Evolutionary conservation across 176 grass and related monocot genomes (phyloP).

Genomic region (Elymus sibiricus): DNA sequence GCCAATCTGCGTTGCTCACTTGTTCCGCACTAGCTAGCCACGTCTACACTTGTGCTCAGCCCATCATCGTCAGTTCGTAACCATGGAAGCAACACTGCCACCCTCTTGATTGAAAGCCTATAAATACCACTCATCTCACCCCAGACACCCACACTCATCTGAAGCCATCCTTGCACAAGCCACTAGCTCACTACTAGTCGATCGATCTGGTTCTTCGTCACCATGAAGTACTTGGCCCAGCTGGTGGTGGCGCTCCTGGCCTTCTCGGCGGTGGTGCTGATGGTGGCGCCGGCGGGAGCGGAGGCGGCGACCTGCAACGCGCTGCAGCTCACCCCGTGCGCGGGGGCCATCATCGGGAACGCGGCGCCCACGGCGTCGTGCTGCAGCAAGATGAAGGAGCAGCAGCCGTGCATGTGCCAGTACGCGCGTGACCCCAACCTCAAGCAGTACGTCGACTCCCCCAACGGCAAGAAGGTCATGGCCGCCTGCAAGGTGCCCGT

Average conservation of each 20-base stretch:
- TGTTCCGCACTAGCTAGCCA: constrained; percentile 19
- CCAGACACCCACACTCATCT: background rate
- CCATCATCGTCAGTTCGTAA: background rate
- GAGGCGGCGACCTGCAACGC: constrained; percentile 51
- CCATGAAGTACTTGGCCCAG: constrained; percentile 6
- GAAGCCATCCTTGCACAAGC: background rate
- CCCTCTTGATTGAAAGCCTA: background rate
- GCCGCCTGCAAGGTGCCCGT: constrained; percentile 42
- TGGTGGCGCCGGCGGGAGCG: constrained; percentile 12
- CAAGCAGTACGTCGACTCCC: constrained; percentile 51
- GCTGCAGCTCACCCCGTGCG: constrained; percentile 53
- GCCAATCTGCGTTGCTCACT: constrained; percentile 19
- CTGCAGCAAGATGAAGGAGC: constrained; percentile 59
- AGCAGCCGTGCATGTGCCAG: constrained; percentile 78
- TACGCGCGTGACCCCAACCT: constrained; percentile 67
- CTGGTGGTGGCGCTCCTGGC: background rate
- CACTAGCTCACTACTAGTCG: background rate
- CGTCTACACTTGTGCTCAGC: background rate
- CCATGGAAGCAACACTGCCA: background rate
- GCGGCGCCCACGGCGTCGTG: constrained; percentile 38
- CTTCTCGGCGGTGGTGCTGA: background rate
- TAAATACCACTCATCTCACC: constrained; percentile 12
- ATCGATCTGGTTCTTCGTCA: background rate
- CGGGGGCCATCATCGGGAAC: constrained; percentile 45
- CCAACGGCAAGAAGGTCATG: constrained; percentile 45